Percentiles rank a stretch among this genome's conserved stretches.
phyloP scores from a whole-genome alignment of 2,329 filamentous ascomycete species.

The Emericellopsis cladophorae region DNA sequence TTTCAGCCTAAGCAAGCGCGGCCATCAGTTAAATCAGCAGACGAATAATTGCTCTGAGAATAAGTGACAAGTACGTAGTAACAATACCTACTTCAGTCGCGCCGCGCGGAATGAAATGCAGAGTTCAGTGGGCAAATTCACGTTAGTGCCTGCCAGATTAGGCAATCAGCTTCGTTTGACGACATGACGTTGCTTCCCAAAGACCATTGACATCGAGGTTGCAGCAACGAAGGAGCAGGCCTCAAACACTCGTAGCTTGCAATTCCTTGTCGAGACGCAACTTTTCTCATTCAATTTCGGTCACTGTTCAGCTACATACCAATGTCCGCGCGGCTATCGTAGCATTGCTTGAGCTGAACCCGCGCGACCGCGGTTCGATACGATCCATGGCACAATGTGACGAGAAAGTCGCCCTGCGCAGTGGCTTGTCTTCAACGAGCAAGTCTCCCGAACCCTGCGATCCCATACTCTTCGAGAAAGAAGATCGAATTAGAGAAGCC shows the following conservation, averaged over 20 bases:
- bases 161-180: constrained; percentile 1
- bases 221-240: background rate
- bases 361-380: no score
- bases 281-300: background rate
- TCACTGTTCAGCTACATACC: background rate
- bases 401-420: background rate
- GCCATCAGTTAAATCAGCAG: no score
- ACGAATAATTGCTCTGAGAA: no score
- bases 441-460: background rate
- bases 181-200: no score
- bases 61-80: background rate
- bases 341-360: background rate
- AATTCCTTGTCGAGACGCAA: no score
- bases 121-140: background rate
- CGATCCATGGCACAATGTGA: no score
- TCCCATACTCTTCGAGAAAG: constrained; percentile 15
- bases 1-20: no score
- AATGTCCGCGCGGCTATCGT: background rate
- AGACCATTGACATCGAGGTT: background rate
- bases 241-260: no score
- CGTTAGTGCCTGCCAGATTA: background rate
- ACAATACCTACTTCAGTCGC: background rate
- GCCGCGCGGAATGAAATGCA: background rate
- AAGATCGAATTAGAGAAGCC: constrained; percentile 34
- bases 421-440: background rate